Percentiles rank a stretch among this genome's conserved stretches.
These are phyloP conservation scores for Kodamaea hsintzibuensis DNA, from an alignment of 805 yeast species.

Conservation along the genomic window DNA sequence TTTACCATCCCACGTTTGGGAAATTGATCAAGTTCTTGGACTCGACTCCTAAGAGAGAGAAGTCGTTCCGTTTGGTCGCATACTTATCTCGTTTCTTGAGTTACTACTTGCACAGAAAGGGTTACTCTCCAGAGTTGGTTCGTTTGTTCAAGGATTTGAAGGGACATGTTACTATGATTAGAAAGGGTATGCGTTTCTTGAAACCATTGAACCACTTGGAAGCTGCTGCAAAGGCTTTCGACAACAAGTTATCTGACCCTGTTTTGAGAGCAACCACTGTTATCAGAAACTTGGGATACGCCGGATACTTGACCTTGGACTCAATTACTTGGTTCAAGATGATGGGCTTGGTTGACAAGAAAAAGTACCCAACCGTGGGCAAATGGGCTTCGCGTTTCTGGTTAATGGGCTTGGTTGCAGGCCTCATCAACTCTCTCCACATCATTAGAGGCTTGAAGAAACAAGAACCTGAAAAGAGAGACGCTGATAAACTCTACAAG, in stretches of 20 bases:
- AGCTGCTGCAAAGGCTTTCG: conserved; percentile 65
- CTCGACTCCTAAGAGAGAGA: conserved; percentile 74
- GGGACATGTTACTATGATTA: conserved; percentile 61
- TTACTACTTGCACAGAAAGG: conserved; percentile 58
- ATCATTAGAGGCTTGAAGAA: conserved; percentile 37
- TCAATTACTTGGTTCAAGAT: conserved; percentile 61
- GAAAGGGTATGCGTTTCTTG: conserved; percentile 82
- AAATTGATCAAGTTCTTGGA: conserved; percentile 66
- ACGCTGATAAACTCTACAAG: conserved; percentile 43
- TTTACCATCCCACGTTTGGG: conserved; percentile 71
- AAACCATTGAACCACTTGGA: conserved; percentile 76
- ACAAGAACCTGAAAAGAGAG: conserved; percentile 20
- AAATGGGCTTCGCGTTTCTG: conserved; percentile 70
- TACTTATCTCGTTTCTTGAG: conserved; percentile 76
- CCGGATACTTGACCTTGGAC: conserved; percentile 64
- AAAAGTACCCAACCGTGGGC: conserved; percentile 51
- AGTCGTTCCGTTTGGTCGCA: conserved; percentile 74
- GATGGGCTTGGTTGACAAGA: conserved; percentile 53
- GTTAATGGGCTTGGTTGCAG: conserved; percentile 69
- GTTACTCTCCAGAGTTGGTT: conserved; percentile 50
- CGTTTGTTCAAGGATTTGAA: conserved; percentile 56
- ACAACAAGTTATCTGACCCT: conserved; percentile 69
- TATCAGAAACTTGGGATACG: conserved; percentile 59
- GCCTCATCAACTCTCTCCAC: conserved; percentile 59
- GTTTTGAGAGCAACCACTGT: conserved; percentile 53